These are phyloP conservation scores for Fusarium sp. DNA, from an alignment of 2,329 filamentous ascomycete species.

Conservation along the genomic window DNA sequence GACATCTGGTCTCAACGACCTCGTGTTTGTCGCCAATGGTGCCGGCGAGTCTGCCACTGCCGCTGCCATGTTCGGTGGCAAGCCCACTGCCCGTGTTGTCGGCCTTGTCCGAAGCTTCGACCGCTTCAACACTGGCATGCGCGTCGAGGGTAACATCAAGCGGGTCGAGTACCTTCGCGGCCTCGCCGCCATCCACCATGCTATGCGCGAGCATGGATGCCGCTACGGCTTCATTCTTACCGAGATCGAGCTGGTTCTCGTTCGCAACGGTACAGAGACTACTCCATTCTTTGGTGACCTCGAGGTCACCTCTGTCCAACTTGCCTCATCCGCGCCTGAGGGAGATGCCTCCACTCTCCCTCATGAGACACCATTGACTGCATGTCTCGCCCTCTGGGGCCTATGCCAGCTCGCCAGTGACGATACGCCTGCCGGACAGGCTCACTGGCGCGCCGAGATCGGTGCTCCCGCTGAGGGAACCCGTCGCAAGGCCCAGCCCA, in stretches of 20 bases:
- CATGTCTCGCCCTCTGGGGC: conserved; percentile 81
- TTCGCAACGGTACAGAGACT: conserved; percentile 79
- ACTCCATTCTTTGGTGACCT: conserved; percentile 90
- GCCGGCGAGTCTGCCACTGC: conserved; percentile 67
- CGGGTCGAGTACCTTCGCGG: conserved; percentile 90
- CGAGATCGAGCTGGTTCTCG: conserved; percentile 92
- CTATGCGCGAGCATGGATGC: conserved; percentile 93
- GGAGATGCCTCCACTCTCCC: conserved; percentile 43
- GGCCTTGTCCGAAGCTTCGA: conserved; percentile 93
- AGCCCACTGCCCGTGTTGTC: conserved; percentile 71
- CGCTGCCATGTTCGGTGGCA: conserved; percentile 60
- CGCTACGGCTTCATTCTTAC: conserved; percentile 97
- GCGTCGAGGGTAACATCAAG: conserved; percentile 84
- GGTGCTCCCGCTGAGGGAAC: conserved; percentile 80
- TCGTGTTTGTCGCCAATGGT: conserved; percentile 74
- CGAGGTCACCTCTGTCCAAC: conserved; percentile 75
- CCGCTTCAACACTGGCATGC: conserved; percentile 96
- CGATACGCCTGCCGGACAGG: conserved; percentile 65
- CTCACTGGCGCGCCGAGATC: conserved; percentile 76
- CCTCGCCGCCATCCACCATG: conserved; percentile 85
- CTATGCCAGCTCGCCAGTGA: conserved; percentile 78
- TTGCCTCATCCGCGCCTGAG: conserved; percentile 56
- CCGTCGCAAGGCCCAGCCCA: conserved; percentile 74
- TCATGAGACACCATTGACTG: conserved; percentile 69
- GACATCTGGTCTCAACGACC: conserved; percentile 57